phyloP scores from a whole-genome alignment of 2,329 filamentous ascomycete species.

The Diaporthe citrichinensis region DNA sequence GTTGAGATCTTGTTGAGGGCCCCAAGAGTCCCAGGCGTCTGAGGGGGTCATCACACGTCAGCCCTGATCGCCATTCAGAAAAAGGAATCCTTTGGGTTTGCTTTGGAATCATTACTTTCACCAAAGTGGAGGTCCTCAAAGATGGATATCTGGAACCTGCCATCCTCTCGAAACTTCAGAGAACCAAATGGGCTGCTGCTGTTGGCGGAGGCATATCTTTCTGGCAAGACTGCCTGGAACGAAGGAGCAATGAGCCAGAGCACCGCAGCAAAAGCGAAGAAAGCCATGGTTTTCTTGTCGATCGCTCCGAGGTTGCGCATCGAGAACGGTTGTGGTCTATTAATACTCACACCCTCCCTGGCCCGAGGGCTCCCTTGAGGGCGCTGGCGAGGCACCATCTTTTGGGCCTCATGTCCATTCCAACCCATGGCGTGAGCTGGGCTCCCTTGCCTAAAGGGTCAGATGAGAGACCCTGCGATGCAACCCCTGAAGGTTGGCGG shows the following conservation, averaged over 20 bases:
- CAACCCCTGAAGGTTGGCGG: not conserved
- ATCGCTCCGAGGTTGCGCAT: not conserved
- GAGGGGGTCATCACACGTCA: not conserved
- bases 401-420: slow-evolving; percentile 12
- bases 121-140: slow-evolving; percentile 82
- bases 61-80: not conserved
- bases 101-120: slow-evolving; percentile 63
- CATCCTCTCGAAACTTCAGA: slow-evolving; percentile 56
- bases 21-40: slow-evolving; percentile 59
- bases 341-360: slow-evolving; percentile 2
- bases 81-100: not conserved
- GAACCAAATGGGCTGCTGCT: not conserved
- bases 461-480: not conserved
- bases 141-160: slow-evolving; percentile 68
- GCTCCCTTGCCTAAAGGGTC: slow-evolving; percentile 11
- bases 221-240: slow-evolving; percentile 21
- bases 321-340: not conserved
- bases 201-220: not conserved
- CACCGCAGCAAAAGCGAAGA: not conserved
- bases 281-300: slow-evolving; percentile 9
- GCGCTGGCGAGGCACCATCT: not conserved
- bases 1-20: slow-evolving; percentile 54
- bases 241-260: slow-evolving; percentile 27
- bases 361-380: slow-evolving; percentile 25
- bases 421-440: not conserved